A percentile compares a stretch with the other conserved stretches of the same genome.
These are phyloP conservation scores for Eucalyptus polybractea DNA, from an alignment of 345 rosid species.

Conservation along the genomic window DNA sequence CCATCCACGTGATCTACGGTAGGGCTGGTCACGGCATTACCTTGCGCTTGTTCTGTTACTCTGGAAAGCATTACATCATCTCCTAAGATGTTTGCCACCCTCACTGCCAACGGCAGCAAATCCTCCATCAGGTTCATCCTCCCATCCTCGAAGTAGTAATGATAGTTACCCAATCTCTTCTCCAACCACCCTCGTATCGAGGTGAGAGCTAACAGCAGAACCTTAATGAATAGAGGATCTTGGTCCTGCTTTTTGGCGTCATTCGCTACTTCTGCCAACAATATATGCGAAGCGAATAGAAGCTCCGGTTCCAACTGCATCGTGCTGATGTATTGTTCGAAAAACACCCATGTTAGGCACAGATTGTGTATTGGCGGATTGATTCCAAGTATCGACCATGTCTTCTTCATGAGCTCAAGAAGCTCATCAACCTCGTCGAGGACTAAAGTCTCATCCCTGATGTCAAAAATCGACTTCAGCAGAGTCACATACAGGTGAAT, in stretches of 20 bases:
- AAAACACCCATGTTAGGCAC: conserved; percentile 84
- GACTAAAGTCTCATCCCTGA: conserved; percentile 67
- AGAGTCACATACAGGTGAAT: conserved; percentile 49
- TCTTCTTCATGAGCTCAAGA: conserved; percentile 76
- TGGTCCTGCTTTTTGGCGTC: conserved; percentile 64
- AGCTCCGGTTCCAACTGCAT: conserved; percentile 65
- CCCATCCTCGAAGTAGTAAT: conserved; percentile 60
- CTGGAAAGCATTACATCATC: conserved; percentile 33
- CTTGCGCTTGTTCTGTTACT: conserved; percentile 28
- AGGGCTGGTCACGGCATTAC: conserved; percentile 31
- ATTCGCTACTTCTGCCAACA: conserved; percentile 68
- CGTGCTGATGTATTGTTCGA: conserved; percentile 64
- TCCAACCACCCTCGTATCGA: conserved; percentile 86
- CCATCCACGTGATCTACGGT: conserved; percentile 46
- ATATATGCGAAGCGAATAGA: conserved; percentile 54
- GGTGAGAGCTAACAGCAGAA: conserved; percentile 43
- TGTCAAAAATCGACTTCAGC: conserved; percentile 62
- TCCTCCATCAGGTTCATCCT: conserved; percentile 41
- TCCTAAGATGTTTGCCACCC: conserved; percentile 49
- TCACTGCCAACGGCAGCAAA: conserved; percentile 60
- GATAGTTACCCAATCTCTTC: conserved; percentile 61
- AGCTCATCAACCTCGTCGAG: conserved; percentile 91
- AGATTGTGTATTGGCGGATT: conserved; percentile 51
- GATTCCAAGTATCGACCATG: conserved; percentile 84
- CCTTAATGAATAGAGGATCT: conserved; percentile 47